Base-by-base conservation (phyloP, 371 early-diverging fungal genomes). In the Batkoa obscura region DNA sequence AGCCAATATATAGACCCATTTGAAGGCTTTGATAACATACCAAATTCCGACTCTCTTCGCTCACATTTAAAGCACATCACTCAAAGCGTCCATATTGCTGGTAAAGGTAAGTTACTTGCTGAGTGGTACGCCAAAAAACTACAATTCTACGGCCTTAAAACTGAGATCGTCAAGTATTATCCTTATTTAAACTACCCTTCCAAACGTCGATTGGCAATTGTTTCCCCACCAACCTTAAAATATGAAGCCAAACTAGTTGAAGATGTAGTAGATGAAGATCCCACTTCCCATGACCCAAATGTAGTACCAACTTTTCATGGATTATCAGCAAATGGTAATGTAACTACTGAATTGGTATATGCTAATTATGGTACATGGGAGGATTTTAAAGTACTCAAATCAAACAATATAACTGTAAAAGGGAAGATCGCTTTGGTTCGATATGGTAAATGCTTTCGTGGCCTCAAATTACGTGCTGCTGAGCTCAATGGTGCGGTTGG, bases 141-240 rank as follows among this genome's bases (percentile, higher is more conserved):
- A 5, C 3, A 53, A 39, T 37, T 17, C 36, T 53, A 33, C 36
- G 53, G 42, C 3, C 38, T 53, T 3, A 5, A 39, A n/a, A 53
- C 53, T 39, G 53, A 53, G 39, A 38, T 30, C 5, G 8, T 38
- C 3, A 38, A 15, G 3, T 53, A 53, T 23, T 53, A 53, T 30
- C 53, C 53, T 12, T 53, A 53, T 35, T 30, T 53, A 3, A 53
- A 53, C 53, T 53, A 53, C 34, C 53, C 53, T 2, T 10, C 8
- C 3, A 38, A 53, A 8, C 53, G 42, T 38, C 5, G 36, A 15
- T 6, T 53, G 4, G 53, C 53, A 4, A 53, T 53, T 5, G 5
- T 6, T 23, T 36, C 35, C 13, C 53, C 53, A 2, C 8, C 8
- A 17, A 39, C 17, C 5, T 38, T 53, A 39, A 30, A 6, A 23